phyloP scores from a whole-genome alignment of 2,329 filamentous ascomycete species.

The Thermoascus crustaceus region DNA sequence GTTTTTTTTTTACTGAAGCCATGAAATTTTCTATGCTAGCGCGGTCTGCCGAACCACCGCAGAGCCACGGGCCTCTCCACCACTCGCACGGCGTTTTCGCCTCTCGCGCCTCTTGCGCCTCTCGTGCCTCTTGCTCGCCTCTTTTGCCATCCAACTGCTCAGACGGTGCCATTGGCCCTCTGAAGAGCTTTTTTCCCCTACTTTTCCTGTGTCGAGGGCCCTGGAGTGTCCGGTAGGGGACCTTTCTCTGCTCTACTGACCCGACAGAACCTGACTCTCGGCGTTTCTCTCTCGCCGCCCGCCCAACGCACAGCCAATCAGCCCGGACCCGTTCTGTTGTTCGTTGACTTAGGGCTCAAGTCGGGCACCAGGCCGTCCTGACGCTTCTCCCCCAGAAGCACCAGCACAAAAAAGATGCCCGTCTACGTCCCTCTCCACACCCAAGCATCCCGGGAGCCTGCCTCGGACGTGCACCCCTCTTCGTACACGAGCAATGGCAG shows the following conservation, averaged over 20 bases:
- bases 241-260: background rate
- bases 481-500: constrained; percentile 7
- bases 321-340: background rate
- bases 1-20: constrained; percentile 12
- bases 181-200: background rate
- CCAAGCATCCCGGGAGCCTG: constrained; percentile 11
- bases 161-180: background rate
- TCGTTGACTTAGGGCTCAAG: constrained; percentile 2
- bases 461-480: constrained; percentile 1
- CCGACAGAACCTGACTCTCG: background rate
- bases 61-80: constrained; percentile 1
- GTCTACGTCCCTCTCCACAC: constrained; percentile 23
- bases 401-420: constrained; percentile 19
- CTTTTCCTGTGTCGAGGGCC: background rate
- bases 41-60: constrained; percentile 15
- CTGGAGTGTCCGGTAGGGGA: too few species aligned
- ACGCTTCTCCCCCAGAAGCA: background rate
- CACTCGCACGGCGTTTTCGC: constrained; percentile 1
- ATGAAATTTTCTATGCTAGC: constrained; percentile 20
- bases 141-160: background rate
- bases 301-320: constrained; percentile 1
- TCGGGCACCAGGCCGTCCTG: constrained; percentile 1
- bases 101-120: constrained; percentile 4
- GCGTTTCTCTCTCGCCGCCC: background rate
- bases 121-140: background rate